Evolutionary conservation across 257 asterid species (phyloP).

Genomic region (Dorcoceras hygrometricum): DNA sequence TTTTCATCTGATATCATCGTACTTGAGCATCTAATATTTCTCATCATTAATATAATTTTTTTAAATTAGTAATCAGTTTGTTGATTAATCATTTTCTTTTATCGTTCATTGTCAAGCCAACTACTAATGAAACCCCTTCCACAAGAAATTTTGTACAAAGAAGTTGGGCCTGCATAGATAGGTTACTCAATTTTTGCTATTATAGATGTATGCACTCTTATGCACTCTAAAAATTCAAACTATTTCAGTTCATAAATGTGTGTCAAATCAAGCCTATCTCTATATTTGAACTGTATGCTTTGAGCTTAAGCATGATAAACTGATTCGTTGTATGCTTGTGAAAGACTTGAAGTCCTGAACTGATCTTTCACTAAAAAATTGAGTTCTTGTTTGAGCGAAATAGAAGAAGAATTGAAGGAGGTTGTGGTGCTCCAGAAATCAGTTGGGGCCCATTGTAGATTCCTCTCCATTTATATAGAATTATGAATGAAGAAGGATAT

Average conservation of each 20-base stretch:
- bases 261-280: background rate
- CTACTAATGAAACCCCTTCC: background rate
- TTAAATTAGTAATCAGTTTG: background rate
- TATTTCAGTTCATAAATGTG: background rate
- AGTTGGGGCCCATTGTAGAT: background rate
- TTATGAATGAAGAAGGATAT: too few relatives aligned
- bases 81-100: background rate
- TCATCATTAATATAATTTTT: background rate
- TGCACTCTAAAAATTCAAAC: background rate
- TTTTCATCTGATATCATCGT: background rate
- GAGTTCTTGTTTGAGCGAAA: background rate
- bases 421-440: background rate
- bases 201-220: background rate
- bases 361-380: background rate
- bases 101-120: background rate
- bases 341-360: background rate
- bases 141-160: background rate
- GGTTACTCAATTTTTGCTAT: background rate
- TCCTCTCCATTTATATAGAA: background rate
- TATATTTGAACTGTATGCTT: background rate
- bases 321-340: background rate
- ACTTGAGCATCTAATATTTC: background rate
- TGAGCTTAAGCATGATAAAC: background rate
- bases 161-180: background rate
- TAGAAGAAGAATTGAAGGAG: background rate